Percentiles rank a stretch among this genome's conserved stretches.
Evolutionary conservation across 345 rosid genomes (phyloP).

Genomic region (Eucalyptus cloeziana): DNA sequence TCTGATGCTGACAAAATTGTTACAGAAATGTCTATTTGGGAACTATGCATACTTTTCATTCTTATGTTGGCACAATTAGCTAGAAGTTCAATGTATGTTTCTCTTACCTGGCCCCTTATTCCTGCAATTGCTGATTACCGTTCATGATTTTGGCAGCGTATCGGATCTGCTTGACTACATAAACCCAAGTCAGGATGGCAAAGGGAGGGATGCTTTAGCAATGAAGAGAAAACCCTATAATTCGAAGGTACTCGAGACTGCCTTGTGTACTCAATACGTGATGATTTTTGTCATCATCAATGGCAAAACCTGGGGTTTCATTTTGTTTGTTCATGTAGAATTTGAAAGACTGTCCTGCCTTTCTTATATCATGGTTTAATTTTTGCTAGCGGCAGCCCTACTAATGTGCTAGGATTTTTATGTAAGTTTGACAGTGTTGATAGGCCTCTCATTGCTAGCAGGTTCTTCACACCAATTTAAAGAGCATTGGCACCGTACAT

Average conservation of each 20-base stretch:
- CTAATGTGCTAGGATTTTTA: neutral
- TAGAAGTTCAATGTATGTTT: neutral
- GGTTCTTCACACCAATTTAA: neutral
- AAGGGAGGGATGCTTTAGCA: conserved; percentile 52
- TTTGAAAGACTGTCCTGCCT: neutral
- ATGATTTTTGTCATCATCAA: neutral
- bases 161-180: conserved; percentile 96
- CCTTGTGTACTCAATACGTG: neutral
- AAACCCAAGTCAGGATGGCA: conserved; percentile 71
- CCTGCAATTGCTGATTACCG: neutral
- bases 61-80: neutral
- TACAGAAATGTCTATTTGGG: neutral
- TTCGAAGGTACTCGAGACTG: conserved; percentile 42
- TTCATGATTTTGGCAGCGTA: conserved; percentile 41
- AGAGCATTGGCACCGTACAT: neutral
- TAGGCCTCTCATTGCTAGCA: neutral
- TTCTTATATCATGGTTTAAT: neutral
- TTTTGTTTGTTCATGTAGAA: neutral
- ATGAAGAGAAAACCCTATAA: conserved; percentile 58
- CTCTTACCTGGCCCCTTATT: neutral
- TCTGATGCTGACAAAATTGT: neutral
- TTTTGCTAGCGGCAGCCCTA: neutral
- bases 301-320: neutral
- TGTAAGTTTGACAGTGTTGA: neutral
- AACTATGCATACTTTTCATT: neutral